These are phyloP conservation scores for Fusarium domesticum DNA, from an alignment of 2,329 filamentous ascomycete genomes.

Conservation along the genomic window DNA sequence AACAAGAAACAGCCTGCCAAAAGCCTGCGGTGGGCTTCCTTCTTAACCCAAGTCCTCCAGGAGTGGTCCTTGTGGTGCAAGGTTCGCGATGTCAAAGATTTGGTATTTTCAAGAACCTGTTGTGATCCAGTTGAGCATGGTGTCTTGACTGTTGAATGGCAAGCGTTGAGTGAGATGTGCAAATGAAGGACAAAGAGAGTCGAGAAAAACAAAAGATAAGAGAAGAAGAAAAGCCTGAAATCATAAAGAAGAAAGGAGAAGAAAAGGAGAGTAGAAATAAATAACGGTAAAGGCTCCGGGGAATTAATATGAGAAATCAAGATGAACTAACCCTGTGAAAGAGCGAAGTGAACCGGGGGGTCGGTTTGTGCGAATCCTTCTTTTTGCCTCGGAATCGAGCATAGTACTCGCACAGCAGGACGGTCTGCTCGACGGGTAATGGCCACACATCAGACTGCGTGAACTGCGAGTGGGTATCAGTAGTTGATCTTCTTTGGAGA, in stretches of 20 bases:
- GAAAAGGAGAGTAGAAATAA: constrained; percentile 4
- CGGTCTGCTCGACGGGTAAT: constrained; percentile 50
- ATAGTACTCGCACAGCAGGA: constrained; percentile 55
- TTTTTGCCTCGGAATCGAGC: constrained; percentile 52
- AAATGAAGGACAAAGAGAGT: constrained; percentile 33
- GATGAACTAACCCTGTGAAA: constrained; percentile 52
- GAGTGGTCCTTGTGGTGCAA: constrained; percentile 30
- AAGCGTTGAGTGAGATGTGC: constrained; percentile 28
- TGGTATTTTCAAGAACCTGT: constrained; percentile 36
- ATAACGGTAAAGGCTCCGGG: neutral
- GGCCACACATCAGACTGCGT: constrained; percentile 42
- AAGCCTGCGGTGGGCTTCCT: constrained; percentile 52
- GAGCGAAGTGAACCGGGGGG: constrained; percentile 48
- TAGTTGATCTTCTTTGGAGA: constrained; percentile 1
- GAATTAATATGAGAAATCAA: constrained; percentile 21
- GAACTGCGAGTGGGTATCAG: constrained; percentile 35
- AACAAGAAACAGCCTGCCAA: constrained; percentile 56
- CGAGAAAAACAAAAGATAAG: constrained; percentile 32
- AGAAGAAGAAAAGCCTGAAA: constrained; percentile 16
- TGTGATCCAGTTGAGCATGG: constrained; percentile 30
- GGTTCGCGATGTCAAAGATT: neutral
- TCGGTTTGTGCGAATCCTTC: constrained; percentile 45
- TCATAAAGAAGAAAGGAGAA: too few relatives aligned
- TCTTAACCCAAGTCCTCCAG: constrained; percentile 53
- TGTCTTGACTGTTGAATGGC: constrained; percentile 7